These are phyloP conservation scores for Neofusicoccum sp. DNA, from an alignment of 2,329 filamentous ascomycete genomes.

Conservation along the genomic window DNA sequence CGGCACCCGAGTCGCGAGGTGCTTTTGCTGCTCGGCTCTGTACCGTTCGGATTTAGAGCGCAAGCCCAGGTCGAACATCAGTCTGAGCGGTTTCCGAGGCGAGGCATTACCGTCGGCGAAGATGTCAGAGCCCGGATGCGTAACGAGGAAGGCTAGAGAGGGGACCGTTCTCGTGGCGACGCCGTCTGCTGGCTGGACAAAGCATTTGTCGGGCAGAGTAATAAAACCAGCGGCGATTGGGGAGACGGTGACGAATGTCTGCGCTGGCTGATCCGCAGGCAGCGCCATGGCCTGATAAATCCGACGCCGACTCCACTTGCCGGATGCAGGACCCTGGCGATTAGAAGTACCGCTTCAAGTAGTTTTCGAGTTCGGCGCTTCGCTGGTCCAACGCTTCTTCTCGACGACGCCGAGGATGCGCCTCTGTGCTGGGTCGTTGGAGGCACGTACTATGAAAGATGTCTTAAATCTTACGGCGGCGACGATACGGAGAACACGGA, in stretches of 20 bases:
- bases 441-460: neutral
- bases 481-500: neutral
- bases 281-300: constrained; percentile 8
- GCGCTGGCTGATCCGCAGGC: constrained; percentile 24
- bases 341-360: neutral
- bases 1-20: constrained; percentile 48
- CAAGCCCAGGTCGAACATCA: constrained; percentile 57
- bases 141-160: constrained; percentile 54
- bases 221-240: constrained; percentile 37
- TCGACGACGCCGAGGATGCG: neutral
- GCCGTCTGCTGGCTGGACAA: constrained; percentile 46
- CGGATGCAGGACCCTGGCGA: neutral
- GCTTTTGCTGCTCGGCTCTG: constrained; percentile 42
- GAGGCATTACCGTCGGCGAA: neutral
- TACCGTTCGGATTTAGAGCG: constrained; percentile 48
- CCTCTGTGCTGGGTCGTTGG: neutral
- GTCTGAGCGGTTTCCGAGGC: constrained; percentile 28
- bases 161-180: constrained; percentile 50
- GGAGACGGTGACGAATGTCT: constrained; percentile 32
- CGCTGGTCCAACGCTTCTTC: neutral
- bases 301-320: neutral
- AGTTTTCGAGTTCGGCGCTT: neutral
- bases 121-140: constrained; percentile 40
- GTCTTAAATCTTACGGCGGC: neutral
- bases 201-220: constrained; percentile 48